Evolutionary conservation across 495 filamentous ascomycete genomes (phyloP).

Genomic region (Aspergillus hancockii): DNA sequence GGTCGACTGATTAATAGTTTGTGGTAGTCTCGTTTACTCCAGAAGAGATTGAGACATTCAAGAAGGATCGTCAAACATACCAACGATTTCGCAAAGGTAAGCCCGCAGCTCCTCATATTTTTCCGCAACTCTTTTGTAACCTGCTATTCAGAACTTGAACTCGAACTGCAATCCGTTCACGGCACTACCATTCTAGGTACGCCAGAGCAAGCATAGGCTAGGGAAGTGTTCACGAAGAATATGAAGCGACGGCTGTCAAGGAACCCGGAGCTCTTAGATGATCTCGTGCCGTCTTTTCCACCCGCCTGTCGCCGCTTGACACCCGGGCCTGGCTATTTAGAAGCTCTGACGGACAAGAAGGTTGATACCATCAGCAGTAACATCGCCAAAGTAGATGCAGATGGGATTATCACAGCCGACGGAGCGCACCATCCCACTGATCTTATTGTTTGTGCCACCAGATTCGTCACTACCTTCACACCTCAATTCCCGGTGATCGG

Average conservation of each 20-base stretch:
- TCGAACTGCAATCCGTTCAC: slow-evolving; percentile 50
- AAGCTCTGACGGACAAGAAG: slow-evolving; percentile 50
- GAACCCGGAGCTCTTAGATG: slow-evolving; percentile 36
- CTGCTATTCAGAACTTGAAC: slow-evolving; percentile 37
- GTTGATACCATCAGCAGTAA: slow-evolving; percentile 41
- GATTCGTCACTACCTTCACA: slow-evolving; percentile 52
- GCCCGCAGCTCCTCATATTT: background rate
- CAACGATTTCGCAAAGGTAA: slow-evolving; percentile 46
- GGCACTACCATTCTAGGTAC: slow-evolving; percentile 36
- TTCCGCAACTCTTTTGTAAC: slow-evolving; percentile 2
- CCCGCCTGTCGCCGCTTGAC: slow-evolving; percentile 53
- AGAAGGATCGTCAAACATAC: slow-evolving; percentile 39
- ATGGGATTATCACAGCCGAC: slow-evolving; percentile 50
- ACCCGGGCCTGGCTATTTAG: slow-evolving; percentile 50
- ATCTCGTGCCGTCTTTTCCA: slow-evolving; percentile 44
- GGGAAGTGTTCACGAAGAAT: slow-evolving; percentile 36
- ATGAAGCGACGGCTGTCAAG: slow-evolving; percentile 43
- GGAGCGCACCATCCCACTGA: slow-evolving; percentile 45
- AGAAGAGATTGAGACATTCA: slow-evolving; percentile 49
- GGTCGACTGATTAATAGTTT: background rate
- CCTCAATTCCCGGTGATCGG: slow-evolving; percentile 55
- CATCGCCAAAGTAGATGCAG: slow-evolving; percentile 45
- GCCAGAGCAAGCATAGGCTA: slow-evolving; percentile 37
- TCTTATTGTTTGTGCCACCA: slow-evolving; percentile 54
- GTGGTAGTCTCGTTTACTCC: slow-evolving; percentile 35